Percentiles rank a stretch among this genome's conserved stretches.
Conservation (phyloP, 805 yeast genomes). For the Ogataea salicorniae region DNA sequence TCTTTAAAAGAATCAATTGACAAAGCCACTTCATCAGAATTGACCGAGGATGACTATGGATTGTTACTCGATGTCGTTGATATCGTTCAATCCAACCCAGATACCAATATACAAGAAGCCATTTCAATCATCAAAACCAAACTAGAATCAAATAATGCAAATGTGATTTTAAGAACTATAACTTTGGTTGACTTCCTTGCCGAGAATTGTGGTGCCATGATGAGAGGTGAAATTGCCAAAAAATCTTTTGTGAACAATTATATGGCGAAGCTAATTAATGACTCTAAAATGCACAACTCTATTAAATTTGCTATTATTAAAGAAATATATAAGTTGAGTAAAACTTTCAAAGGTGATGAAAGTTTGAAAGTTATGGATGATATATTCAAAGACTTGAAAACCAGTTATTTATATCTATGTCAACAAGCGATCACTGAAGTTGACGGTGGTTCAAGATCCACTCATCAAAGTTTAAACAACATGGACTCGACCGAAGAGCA, state of each 20-base stretch:
- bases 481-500: conserved; percentile 35
- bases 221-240: conserved; percentile 59
- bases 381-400: conserved; percentile 46
- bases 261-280: conserved; percentile 46
- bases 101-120: conserved; percentile 44
- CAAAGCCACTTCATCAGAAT: conserved; percentile 60
- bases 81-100: conserved; percentile 55
- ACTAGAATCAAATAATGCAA: conserved; percentile 52
- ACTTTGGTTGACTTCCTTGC: conserved; percentile 56
- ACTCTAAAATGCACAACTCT: conserved; percentile 52
- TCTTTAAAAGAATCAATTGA: conserved; percentile 19
- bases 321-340: conserved; percentile 60
- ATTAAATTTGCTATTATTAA: conserved; percentile 65
- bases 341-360: conserved; percentile 67
- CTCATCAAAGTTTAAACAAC: not conserved
- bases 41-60: conserved; percentile 66
- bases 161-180: conserved; percentile 56
- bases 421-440: conserved; percentile 27
- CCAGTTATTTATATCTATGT: conserved; percentile 35
- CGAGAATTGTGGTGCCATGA: conserved; percentile 71
- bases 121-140: conserved; percentile 43
- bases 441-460: conserved; percentile 15
- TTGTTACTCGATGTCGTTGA: conserved; percentile 63
- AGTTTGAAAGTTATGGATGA: conserved; percentile 66
- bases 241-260: conserved; percentile 42